Percentiles rank a stretch among this genome's conserved stretches.
These are phyloP conservation scores for Paspalum vaginatum DNA, from an alignment of 176 grass and related monocot genomes.

Conservation along the genomic window DNA sequence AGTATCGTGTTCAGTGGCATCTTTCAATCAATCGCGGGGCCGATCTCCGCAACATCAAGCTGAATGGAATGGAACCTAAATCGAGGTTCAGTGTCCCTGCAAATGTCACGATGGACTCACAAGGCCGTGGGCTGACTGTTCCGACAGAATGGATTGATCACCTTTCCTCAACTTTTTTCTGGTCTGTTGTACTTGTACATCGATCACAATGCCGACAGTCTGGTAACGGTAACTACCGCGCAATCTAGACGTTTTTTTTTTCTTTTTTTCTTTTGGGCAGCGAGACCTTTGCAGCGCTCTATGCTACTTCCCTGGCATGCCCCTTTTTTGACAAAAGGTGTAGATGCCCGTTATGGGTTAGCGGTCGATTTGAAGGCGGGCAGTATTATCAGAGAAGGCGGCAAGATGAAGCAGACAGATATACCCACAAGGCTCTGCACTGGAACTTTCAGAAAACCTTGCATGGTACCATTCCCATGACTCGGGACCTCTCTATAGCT, in stretches of 20 bases:
- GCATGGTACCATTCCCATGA: neutral
- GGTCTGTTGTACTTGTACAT: neutral
- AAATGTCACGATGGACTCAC: constrained; percentile 21
- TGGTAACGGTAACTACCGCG: neutral
- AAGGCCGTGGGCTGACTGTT: constrained; percentile 8
- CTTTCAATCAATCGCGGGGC: constrained; percentile 16
- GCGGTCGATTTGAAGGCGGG: too few species aligned
- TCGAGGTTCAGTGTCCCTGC: constrained; percentile 35
- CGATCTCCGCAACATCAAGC: constrained; percentile 15
- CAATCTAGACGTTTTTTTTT: neutral
- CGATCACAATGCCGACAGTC: neutral
- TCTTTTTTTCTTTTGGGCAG: neutral
- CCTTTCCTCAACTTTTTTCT: neutral
- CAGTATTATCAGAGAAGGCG: neutral
- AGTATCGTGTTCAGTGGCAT: constrained; percentile 9
- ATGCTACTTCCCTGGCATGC: neutral
- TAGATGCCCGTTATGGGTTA: neutral
- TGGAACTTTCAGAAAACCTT: constrained; percentile 3
- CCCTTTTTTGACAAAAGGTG: neutral
- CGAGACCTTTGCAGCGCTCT: neutral
- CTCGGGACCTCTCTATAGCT: constrained; percentile 46
- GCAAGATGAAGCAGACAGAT: constrained; percentile 18
- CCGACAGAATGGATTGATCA: constrained; percentile 26
- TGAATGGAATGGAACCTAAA: constrained; percentile 38
- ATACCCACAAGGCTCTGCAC: constrained; percentile 3